phyloP scores from a whole-genome alignment of 305 asterid genomes.

The Solanum hybrid region DNA sequence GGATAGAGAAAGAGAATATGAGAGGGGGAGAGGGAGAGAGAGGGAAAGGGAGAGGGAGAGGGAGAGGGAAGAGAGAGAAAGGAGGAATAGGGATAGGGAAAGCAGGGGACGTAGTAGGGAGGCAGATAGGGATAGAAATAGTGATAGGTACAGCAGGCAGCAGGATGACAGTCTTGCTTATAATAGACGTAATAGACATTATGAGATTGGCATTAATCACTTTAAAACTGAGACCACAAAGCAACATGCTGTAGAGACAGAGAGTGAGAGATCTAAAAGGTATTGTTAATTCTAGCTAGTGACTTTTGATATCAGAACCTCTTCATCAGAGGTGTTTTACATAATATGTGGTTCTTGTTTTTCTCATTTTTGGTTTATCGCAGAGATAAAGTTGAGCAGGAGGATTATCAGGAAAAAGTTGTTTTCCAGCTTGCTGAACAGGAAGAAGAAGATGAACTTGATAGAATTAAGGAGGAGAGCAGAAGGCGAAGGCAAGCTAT shows the following conservation, averaged over 20 bases:
- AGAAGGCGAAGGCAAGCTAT: slow-evolving; percentile 86
- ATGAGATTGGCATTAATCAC: slow-evolving; percentile 27
- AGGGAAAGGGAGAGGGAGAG: slow-evolving; percentile 21
- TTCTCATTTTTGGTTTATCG: slow-evolving; percentile 14
- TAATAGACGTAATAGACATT: slow-evolving; percentile 46
- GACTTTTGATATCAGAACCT: neutral
- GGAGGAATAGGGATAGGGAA: slow-evolving; percentile 32
- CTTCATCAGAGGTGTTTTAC: neutral
- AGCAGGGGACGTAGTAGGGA: slow-evolving; percentile 47
- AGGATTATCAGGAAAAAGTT: slow-evolving; percentile 70
- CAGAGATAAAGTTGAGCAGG: slow-evolving; percentile 70
- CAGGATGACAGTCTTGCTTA: slow-evolving; percentile 33
- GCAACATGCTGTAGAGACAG: slow-evolving; percentile 25
- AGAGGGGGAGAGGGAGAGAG: slow-evolving; percentile 24
- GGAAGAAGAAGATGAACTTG: slow-evolving; percentile 74
- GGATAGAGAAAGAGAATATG: slow-evolving; percentile 28
- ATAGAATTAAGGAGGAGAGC: slow-evolving; percentile 94
- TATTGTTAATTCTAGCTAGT: slow-evolving; percentile 12
- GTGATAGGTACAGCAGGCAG: slow-evolving; percentile 34
- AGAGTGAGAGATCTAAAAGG: slow-evolving; percentile 38
- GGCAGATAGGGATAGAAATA: slow-evolving; percentile 37
- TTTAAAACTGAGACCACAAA: slow-evolving; percentile 22
- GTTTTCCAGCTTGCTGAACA: slow-evolving; percentile 73
- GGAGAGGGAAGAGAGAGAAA: slow-evolving; percentile 34
- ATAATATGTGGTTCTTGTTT: neutral